Evolutionary conservation across 2,329 filamentous ascomycete genomes (phyloP).

Genomic region (Ophiostoma triangulosporum): DNA sequence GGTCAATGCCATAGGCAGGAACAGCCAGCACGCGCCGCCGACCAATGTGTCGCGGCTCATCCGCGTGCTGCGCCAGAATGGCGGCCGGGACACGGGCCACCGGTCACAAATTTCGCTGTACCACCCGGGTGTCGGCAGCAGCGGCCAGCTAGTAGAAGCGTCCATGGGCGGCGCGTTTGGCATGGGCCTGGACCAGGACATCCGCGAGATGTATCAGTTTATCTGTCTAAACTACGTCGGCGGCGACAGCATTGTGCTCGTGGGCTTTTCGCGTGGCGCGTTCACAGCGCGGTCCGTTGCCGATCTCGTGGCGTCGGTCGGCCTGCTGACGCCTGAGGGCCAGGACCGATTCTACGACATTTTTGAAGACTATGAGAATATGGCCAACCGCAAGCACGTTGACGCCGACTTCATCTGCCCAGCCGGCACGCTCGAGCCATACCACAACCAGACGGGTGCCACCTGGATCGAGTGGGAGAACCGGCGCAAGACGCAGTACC

Average conservation of each 20-base stretch:
- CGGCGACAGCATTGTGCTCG: conserved; percentile 23
- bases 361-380: conserved; percentile 25
- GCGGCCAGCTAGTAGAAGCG: conserved; percentile 17
- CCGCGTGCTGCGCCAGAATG: conserved; percentile 13
- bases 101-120: conserved; percentile 20
- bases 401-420: conserved; percentile 16
- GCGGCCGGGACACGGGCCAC: conserved; percentile 7
- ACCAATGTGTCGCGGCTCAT: conserved; percentile 12
- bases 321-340: conserved; percentile 28
- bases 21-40: conserved; percentile 5
- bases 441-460: conserved; percentile 17
- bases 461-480: conserved; percentile 22
- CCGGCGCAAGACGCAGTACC: conserved; percentile 23
- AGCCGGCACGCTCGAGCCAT: conserved; percentile 14
- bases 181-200: conserved; percentile 22
- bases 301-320: conserved; percentile 25
- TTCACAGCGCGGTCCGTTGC: conserved; percentile 27
- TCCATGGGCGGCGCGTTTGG: conserved; percentile 22
- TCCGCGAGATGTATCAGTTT: conserved; percentile 25
- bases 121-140: conserved; percentile 21
- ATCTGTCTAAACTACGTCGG: conserved; percentile 25
- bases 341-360: conserved; percentile 29
- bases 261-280: conserved; percentile 27
- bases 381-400: conserved; percentile 16
- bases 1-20: conserved; percentile 21